A percentile compares a stretch with the other conserved stretches of the same genome.
These are phyloP conservation scores for Venturia aucupariae DNA, from an alignment of 2,329 filamentous ascomycete species.

Conservation along the genomic window DNA sequence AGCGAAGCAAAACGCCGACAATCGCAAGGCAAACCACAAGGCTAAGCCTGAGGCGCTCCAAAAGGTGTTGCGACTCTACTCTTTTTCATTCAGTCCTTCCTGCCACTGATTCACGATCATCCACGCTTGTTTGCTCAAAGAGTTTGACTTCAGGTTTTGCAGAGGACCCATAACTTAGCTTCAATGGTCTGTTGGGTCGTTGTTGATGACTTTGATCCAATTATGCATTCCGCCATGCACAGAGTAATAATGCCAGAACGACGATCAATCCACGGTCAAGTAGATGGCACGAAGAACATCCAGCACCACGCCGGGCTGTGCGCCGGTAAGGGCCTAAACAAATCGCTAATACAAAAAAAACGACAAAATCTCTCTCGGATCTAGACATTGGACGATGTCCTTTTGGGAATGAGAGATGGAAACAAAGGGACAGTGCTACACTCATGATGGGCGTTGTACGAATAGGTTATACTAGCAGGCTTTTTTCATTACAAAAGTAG, in stretches of 20 bases:
- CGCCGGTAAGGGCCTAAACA: background rate
- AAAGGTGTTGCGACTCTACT: conserved; percentile 3
- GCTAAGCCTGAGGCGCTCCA: background rate
- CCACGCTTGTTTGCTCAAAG: background rate
- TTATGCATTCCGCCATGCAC: background rate
- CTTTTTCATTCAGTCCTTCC: background rate
- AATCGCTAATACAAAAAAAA: background rate
- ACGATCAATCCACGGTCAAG: background rate
- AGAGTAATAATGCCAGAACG: background rate
- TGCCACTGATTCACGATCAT: background rate
- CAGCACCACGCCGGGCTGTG: background rate
- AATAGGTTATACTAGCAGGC: background rate
- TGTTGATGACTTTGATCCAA: background rate
- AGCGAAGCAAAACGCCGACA: conserved; percentile 8
- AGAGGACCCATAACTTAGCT: background rate
- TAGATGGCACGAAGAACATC: background rate
- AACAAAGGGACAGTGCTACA: background rate
- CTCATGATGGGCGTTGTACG: background rate
- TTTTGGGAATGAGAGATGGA: background rate
- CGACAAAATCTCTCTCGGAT: conserved; percentile 4
- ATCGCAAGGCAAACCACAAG: background rate
- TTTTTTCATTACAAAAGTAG: background rate
- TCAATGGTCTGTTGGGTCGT: background rate
- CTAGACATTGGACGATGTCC: background rate
- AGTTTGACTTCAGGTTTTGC: conserved; percentile 5